Evolutionary conservation across 2,329 filamentous ascomycete species (phyloP), one percentile per base, ranked within the genome.

Genomic region (Pleoardoris graminearum): DNA sequence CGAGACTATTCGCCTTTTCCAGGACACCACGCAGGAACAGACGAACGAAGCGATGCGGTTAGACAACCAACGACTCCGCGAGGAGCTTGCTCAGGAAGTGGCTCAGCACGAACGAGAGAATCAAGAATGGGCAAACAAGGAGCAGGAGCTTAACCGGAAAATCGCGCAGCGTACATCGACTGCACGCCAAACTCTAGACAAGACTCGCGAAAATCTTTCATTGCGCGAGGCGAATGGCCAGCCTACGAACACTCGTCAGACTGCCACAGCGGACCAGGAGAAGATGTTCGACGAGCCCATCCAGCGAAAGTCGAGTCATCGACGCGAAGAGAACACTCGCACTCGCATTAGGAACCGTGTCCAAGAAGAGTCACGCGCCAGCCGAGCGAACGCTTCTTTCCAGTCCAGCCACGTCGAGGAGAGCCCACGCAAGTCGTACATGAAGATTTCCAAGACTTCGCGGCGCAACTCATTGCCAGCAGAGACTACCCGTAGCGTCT

Each of bases 41-140:
- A 69, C 66, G 0, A 72, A 77, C 29, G 68, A 75, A 27, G 65
- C 67, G 3, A 69, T 79, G 47, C 68, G 71, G 25, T 39, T 69
- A 1, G 72, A 76, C 45, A 77, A 77, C 32, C 67, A 75, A 39
- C 66, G 72, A 23, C 67, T 79, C 43, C 71, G 72, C 11, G 53
- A 65, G 7, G 69, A 76, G 48, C 62, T 77, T 14, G 64, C 68
- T 3, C 66, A 74, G 19, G 53, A 73, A 43, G 61, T 68, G 30
- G 61, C 67, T 16, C 65, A 74, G 49, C 65, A 68, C 54, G 65
- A 74, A 12, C 65, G 69, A 10, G 69, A 74, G 14, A 60, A 65
- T 7, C 62, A 67, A 46, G 59, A 58, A 22, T 75, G 71, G 71
- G 50, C 61, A 6, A 60, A 58, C 53, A 73, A 63, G 33, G 69